Evolutionary conservation across 345 rosid species (phyloP), one percentile per base, ranked within the genome.

Genomic region (Balakata baccata): DNA sequence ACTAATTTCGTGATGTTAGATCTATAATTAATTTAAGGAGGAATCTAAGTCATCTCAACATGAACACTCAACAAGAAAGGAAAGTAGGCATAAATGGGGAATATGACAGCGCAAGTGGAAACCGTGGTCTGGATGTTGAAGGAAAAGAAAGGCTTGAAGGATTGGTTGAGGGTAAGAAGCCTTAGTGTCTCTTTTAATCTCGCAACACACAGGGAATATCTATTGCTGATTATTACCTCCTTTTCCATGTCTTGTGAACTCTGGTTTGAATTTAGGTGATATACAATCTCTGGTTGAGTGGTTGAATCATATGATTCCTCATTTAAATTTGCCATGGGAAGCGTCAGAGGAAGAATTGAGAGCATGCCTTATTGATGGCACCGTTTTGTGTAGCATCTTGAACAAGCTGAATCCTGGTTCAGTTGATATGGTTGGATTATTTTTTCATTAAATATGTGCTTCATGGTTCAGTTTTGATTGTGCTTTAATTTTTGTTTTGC

Each of bases 301-400:
- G 97, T 85, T 91, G 75, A 88, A 85, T 75, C 64, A 69, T 65
- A 72, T 88, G 73, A 70, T 87, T 80, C 91, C 92, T 70, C 81
- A 77, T 80, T 78, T 91, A 47, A 81, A 79, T 64, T 78, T 91
- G 82, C 82, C 90, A 46, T 57, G 74, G 79, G 92, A 85, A 74
- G 87, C 90, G 50, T 81, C 89, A n/a, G 89, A 86, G 77, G 94
- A 89, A 71, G 87, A 87, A 56, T 58, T 88, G 74, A 81, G 91
- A 74, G 79, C 65, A n/a, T 85, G 84, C 81, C 81, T 91, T 84
- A 81, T 69, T 81, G 91, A 89, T 86, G 97, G 97, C 73, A 81
- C 88, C 65, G 85, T 87, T 77, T 80, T 89, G 69, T 91, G 92
- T 65, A 75, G 79, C 80, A 74, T 91, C 59, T 72, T 91, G 81